These are phyloP conservation scores for Hermanozyma aechmeae DNA, from an alignment of 805 yeast species.

Conservation along the genomic window DNA sequence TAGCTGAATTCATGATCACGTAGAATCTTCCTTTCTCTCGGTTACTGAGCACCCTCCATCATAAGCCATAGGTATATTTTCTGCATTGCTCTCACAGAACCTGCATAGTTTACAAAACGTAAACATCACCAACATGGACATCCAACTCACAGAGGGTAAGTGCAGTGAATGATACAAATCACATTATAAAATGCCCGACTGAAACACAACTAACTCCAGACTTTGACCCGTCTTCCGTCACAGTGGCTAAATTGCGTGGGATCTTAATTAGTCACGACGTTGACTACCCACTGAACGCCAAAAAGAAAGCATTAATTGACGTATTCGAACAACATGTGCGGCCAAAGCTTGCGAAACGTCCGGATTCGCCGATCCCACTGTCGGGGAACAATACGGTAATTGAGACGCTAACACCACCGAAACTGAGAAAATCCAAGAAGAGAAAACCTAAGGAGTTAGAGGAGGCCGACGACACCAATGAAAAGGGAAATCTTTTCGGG, in stretches of 20 bases:
- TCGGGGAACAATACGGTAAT: too few species aligned
- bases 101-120: background rate
- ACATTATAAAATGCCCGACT: too few species aligned
- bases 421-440: background rate
- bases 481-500: conserved; percentile 10
- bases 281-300: conserved; percentile 51
- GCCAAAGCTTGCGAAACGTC: too few species aligned
- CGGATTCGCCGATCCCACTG: too few species aligned
- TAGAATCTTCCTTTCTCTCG: background rate
- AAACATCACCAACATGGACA: background rate
- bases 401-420: too few species aligned
- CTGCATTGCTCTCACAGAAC: background rate
- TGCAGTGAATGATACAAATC: too few species aligned
- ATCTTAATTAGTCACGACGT: conserved; percentile 57
- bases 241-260: conserved; percentile 62
- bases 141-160: too few species aligned
- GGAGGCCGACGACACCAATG: background rate
- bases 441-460: background rate
- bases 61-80: background rate
- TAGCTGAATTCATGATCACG: background rate
- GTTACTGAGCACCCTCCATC: background rate
- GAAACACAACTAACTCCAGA: background rate
- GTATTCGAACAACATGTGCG: conserved; percentile 47
- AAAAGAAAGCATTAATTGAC: conserved; percentile 56
- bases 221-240: conserved; percentile 42